phyloP scores from a whole-genome alignment of 768 basidiomycete genomes.

The Russula vinacea region DNA sequence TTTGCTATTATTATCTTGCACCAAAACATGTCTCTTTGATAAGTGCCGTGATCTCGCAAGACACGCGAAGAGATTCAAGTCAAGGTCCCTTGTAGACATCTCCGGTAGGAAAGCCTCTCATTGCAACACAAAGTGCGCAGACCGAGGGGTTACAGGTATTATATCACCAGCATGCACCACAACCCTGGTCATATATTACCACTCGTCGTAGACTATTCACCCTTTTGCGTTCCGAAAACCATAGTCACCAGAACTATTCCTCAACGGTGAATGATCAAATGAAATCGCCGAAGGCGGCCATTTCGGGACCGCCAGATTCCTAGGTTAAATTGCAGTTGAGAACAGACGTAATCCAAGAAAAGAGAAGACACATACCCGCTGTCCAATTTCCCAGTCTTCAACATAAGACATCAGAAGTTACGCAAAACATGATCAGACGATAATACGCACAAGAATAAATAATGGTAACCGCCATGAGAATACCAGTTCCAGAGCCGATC shows the following conservation, averaged over 20 bases:
- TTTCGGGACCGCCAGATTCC: conserved; percentile 80
- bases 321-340: conserved; percentile 30
- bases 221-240: not conserved
- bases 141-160: not conserved
- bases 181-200: conserved; percentile 2
- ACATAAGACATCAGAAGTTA: conserved; percentile 4
- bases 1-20: not conserved
- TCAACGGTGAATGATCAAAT: conserved; percentile 42
- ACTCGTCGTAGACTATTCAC: conserved; percentile 2
- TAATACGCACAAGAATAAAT: conserved; percentile 66
- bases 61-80: not conserved
- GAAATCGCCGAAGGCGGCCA: conserved; percentile 76
- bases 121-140: not conserved
- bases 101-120: not conserved
- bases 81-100: not conserved
- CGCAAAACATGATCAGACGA: not conserved
- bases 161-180: not conserved
- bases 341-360: not conserved
- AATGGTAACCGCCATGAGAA: conserved; percentile 96
- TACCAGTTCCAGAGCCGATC: conserved; percentile 92
- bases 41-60: not conserved
- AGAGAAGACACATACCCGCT: conserved; percentile 46
- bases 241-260: not conserved
- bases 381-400: conserved; percentile 92
- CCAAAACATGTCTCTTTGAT: not conserved